Evolutionary conservation across 2,329 filamentous ascomycete species (phyloP).

Genomic region (Corniculantispora saksenae): DNA sequence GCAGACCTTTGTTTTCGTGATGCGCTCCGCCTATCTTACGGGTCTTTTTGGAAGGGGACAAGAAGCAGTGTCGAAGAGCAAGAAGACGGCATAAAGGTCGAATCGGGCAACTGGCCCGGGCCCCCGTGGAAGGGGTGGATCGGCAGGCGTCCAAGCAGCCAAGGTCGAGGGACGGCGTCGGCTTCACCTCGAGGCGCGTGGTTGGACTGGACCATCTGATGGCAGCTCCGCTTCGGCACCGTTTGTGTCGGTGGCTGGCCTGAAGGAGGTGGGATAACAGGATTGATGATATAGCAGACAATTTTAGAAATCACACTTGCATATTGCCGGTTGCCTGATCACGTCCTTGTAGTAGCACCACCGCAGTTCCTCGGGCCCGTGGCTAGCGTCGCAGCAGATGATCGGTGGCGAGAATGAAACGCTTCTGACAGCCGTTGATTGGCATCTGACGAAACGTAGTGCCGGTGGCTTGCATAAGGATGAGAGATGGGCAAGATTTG

Average conservation of each 20-base stretch:
- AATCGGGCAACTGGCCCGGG: slow-evolving; percentile 19
- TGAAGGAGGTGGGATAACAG: not conserved
- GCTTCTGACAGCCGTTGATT: slow-evolving; percentile 1
- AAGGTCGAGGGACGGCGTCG: not conserved
- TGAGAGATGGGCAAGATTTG: not conserved
- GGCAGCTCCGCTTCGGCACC: not conserved
- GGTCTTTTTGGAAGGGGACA: slow-evolving; percentile 58
- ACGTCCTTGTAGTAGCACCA: slow-evolving; percentile 1
- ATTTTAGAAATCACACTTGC: slow-evolving; percentile 2
- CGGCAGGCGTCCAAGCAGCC: not conserved
- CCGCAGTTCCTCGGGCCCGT: not conserved
- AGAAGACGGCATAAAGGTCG: slow-evolving; percentile 30
- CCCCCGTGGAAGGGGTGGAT: slow-evolving; percentile 1
- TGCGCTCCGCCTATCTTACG: slow-evolving; percentile 57
- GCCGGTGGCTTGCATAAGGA: not conserved
- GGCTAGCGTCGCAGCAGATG: slow-evolving; percentile 1
- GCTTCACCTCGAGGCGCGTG: not conserved
- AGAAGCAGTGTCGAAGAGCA: slow-evolving; percentile 20
- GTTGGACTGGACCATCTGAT: slow-evolving; percentile 12
- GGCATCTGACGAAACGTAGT: not conserved
- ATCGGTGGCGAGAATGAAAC: not conserved
- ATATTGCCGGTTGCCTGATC: slow-evolving; percentile 12
- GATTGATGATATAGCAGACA: not conserved
- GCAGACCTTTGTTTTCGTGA: slow-evolving; percentile 56
- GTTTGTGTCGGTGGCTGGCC: not conserved